A percentile compares a stretch with the other conserved stretches of the same genome.
Evolutionary conservation across 2,329 filamentous ascomycete species (phyloP).

Genomic region (Fusarium nygamai): DNA sequence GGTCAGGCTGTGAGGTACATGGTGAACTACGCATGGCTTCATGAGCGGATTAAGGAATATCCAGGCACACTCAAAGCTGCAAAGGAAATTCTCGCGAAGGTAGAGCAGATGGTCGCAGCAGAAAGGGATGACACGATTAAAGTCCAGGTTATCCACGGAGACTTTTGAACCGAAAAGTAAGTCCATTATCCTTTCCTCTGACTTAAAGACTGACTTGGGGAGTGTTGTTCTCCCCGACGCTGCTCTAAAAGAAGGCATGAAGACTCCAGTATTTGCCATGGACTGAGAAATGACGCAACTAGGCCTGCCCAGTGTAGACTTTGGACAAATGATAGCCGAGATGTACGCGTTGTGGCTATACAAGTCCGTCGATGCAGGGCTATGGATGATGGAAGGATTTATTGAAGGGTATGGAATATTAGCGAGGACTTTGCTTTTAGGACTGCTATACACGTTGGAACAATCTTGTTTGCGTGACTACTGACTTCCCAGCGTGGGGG

Average conservation of each 20-base stretch:
- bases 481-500: neutral
- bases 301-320: neutral
- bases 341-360: slow-evolving; percentile 12
- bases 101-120: neutral
- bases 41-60: neutral
- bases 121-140: neutral
- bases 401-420: neutral
- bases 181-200: neutral
- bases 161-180: slow-evolving; percentile 10
- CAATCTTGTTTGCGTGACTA: neutral
- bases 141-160: slow-evolving; percentile 5
- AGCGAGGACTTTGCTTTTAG: neutral
- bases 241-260: neutral
- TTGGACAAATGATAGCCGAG: slow-evolving; percentile 10
- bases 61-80: neutral
- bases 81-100: neutral
- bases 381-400: slow-evolving; percentile 5
- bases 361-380: neutral
- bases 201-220: neutral
- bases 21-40: neutral
- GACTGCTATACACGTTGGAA: neutral
- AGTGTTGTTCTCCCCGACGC: neutral
- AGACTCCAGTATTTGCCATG: neutral
- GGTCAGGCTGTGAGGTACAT: neutral
- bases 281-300: neutral